Percentiles rank a stretch among this genome's conserved stretches.
Conservation (phyloP, 371 early-diverging fungal genomes). For the Phascolomyces articulosus region DNA sequence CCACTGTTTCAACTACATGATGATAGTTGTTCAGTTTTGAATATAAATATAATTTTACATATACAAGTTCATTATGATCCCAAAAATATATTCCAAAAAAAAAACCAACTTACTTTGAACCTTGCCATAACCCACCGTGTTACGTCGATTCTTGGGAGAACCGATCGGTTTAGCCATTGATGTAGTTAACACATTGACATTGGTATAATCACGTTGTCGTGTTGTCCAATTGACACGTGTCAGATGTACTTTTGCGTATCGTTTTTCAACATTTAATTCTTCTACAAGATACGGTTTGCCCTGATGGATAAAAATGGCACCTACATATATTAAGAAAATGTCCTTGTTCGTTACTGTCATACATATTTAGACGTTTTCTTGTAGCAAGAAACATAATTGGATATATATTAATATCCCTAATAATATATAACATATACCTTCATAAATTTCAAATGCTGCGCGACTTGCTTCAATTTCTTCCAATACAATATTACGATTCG, state of each 20-base stretch:
- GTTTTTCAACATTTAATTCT: conserved; percentile 54
- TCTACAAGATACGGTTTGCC: conserved; percentile 58
- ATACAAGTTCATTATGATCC: too few species aligned
- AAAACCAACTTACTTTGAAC: conserved; percentile 28
- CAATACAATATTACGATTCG: conserved; percentile 33
- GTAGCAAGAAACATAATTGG: too few species aligned
- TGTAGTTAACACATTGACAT: conserved; percentile 50
- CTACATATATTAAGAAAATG: conserved; percentile 20
- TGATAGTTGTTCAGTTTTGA: neutral
- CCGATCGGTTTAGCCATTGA: conserved; percentile 14
- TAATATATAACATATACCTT: conserved; percentile 27
- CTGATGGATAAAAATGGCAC: conserved; percentile 65
- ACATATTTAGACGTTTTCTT: neutral
- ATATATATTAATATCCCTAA: too few species aligned
- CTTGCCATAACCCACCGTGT: conserved; percentile 33
- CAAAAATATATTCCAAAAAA: neutral
- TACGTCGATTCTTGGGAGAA: conserved; percentile 3
- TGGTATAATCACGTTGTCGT: conserved; percentile 50
- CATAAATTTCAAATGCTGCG: conserved; percentile 63
- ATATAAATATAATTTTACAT: too few species aligned
- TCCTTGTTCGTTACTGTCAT: too few species aligned
- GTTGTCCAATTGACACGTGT: conserved; percentile 59
- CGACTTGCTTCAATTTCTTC: conserved; percentile 61
- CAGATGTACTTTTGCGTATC: conserved; percentile 49
- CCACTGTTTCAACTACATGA: conserved; percentile 45